Percentiles rank a stretch among this genome's conserved stretches.
Evolutionary conservation across 2,329 filamentous ascomycete species (phyloP).

Genomic region (Trichophaea hybrida): DNA sequence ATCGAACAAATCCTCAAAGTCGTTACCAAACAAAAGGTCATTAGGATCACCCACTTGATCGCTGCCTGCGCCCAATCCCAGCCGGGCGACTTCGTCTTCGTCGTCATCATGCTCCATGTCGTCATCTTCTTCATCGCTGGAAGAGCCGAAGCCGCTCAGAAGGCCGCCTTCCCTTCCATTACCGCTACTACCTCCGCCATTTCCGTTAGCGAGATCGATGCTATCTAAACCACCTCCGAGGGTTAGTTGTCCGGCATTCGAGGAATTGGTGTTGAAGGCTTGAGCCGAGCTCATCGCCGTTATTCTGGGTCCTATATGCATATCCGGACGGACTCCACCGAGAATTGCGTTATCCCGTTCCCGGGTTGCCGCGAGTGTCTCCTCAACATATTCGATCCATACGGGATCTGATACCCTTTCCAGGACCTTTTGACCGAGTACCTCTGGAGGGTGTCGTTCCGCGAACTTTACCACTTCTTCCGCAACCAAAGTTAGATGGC

Average conservation of each 20-base stretch:
- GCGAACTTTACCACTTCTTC: slow-evolving; percentile 99
- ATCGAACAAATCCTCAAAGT: slow-evolving; percentile 27
- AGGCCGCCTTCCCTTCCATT: slow-evolving; percentile 50
- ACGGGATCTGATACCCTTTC: slow-evolving; percentile 78
- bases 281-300: slow-evolving; percentile 40
- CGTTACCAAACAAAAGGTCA: slow-evolving; percentile 26
- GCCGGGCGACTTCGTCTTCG: slow-evolving; percentile 30
- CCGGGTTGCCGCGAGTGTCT: slow-evolving; percentile 78
- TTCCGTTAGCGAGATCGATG: slow-evolving; percentile 27
- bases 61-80: slow-evolving; percentile 25
- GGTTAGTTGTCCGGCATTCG: slow-evolving; percentile 21
- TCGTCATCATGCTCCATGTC: slow-evolving; percentile 78
- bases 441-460: slow-evolving; percentile 77
- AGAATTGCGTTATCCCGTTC: slow-evolving; percentile 98
- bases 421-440: slow-evolving; percentile 68
- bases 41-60: slow-evolving; percentile 28
- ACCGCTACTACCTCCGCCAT: slow-evolving; percentile 14
- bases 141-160: slow-evolving; percentile 83
- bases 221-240: slow-evolving; percentile 25
- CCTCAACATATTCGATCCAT: slow-evolving; percentile 92
- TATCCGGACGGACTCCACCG: slow-evolving; percentile 82
- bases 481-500: slow-evolving; percentile 87
- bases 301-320: slow-evolving; percentile 64
- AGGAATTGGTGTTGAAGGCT: slow-evolving; percentile 26
- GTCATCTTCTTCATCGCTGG: slow-evolving; percentile 90